A percentile compares a stretch with the other conserved stretches of the same genome.
These are phyloP conservation scores for Novymonas esmeraldas DNA, from an alignment of 208 protist genomes.

Conservation along the genomic window DNA sequence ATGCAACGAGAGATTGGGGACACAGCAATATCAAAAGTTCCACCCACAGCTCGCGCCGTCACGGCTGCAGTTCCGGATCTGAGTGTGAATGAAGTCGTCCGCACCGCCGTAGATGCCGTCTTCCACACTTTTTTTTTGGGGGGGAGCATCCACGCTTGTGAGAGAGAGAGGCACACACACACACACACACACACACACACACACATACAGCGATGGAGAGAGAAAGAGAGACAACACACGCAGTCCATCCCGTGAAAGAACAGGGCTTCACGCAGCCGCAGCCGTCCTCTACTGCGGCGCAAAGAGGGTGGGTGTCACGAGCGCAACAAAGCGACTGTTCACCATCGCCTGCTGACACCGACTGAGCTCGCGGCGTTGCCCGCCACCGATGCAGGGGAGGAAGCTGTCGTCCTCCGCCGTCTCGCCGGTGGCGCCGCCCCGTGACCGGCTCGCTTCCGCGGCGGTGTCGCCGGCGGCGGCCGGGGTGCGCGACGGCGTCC, in stretches of 20 bases:
- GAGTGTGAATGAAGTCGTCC: too few species aligned
- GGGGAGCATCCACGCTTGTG: not conserved
- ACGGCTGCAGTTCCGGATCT: too few species aligned
- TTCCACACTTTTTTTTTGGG: too few species aligned
- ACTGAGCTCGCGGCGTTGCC: slow-evolving; percentile 42
- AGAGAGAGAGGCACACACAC: not conserved
- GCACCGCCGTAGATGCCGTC: too few species aligned
- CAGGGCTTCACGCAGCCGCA: not conserved
- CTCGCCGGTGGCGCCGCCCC: not conserved
- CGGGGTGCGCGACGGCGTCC: slow-evolving; percentile 16
- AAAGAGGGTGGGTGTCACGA: slow-evolving; percentile 72
- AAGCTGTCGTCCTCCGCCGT: slow-evolving; percentile 10
- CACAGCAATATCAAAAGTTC: too few species aligned
- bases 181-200: not conserved
- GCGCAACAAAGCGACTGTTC: slow-evolving; percentile 68
- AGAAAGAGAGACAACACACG: not conserved
- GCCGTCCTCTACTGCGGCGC: slow-evolving; percentile 6
- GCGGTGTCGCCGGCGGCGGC: slow-evolving; percentile 1
- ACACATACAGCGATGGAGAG: too few species aligned
- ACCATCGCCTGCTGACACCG: slow-evolving; percentile 63
- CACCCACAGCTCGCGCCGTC: too few species aligned
- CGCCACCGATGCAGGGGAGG: slow-evolving; percentile 34
- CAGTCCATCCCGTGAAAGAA: not conserved
- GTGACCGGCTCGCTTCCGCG: not conserved
- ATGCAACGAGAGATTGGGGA: too few species aligned